Conservation (phyloP, 176 grass and related monocot species). For the Oryza glaberrima region DNA sequence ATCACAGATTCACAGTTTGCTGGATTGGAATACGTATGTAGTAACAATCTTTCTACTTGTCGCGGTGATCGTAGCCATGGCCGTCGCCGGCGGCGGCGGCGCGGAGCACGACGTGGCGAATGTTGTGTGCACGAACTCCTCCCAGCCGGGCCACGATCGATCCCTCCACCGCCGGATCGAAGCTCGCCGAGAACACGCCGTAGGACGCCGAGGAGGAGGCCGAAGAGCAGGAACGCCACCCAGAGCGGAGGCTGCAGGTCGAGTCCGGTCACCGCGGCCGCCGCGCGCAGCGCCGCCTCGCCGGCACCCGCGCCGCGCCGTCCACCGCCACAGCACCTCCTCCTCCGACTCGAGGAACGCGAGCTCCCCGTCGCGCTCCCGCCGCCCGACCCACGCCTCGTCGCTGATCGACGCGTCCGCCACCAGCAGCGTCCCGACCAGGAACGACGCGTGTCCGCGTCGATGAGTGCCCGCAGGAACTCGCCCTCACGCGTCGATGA, state of each 20-base stretch:
- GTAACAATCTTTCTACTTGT: background rate
- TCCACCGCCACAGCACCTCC: constrained; percentile 38
- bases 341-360: constrained; percentile 51
- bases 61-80: background rate
- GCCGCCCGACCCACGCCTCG: constrained; percentile 26
- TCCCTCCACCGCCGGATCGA: constrained; percentile 47
- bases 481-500: constrained; percentile 40
- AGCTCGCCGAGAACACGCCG: constrained; percentile 53
- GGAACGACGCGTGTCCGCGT: constrained; percentile 50
- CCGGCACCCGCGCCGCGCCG: constrained; percentile 23
- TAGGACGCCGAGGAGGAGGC: constrained; percentile 49
- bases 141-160: constrained; percentile 47
- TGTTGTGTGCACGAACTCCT: constrained; percentile 33
- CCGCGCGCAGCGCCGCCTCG: constrained; percentile 16
- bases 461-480: constrained; percentile 33
- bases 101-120: background rate
- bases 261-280: constrained; percentile 28
- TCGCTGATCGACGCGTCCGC: constrained; percentile 46
- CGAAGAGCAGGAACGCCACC: constrained; percentile 56
- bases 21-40: background rate
- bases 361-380: constrained; percentile 17
- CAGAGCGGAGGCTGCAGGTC: constrained; percentile 49
- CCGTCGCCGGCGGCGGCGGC: background rate
- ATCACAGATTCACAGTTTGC: background rate
- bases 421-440: constrained; percentile 43